These are phyloP conservation scores for Neonectria magnoliae DNA, from an alignment of 2,329 filamentous ascomycete species.

Conservation along the genomic window DNA sequence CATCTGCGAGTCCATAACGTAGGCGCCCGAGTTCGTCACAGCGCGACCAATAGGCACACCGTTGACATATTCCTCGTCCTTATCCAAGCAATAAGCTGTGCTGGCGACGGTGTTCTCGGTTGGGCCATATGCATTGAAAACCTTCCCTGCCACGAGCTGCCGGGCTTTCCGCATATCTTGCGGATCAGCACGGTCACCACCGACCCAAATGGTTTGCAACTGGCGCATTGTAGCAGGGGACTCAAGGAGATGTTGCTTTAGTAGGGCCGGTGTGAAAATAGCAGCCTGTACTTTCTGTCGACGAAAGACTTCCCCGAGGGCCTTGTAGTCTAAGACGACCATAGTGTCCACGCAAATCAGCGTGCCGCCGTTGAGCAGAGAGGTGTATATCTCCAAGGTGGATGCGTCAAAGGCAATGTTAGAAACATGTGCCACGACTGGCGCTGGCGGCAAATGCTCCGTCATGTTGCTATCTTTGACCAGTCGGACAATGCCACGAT, in stretches of 20 bases:
- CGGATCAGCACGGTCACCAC: conserved; percentile 30
- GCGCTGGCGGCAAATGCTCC: not conserved
- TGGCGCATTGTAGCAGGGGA: conserved; percentile 5
- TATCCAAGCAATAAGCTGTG: not conserved
- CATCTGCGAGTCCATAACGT: conserved; percentile 38
- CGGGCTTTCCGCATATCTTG: conserved; percentile 8
- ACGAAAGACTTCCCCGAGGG: conserved; percentile 7
- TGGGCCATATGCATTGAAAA: conserved; percentile 29
- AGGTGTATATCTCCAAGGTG: not conserved
- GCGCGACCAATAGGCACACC: conserved; percentile 35
- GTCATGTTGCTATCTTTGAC: not conserved
- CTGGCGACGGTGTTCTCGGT: conserved; percentile 31
- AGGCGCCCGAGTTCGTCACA: conserved; percentile 33
- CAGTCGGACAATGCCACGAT: not conserved
- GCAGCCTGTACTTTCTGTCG: conserved; percentile 15
- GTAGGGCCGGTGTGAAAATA: conserved; percentile 26
- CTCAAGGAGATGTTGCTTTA: conserved; percentile 32
- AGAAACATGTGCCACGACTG: not conserved
- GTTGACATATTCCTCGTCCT: conserved; percentile 13
- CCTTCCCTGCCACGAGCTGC: not conserved
- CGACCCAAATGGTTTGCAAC: conserved; percentile 23
- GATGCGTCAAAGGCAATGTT: not conserved
- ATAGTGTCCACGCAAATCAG: not conserved
- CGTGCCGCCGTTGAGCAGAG: not conserved
- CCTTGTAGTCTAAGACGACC: not conserved